These are phyloP conservation scores for Xerocomellus chrysenteron DNA, from an alignment of 768 basidiomycete species.

Conservation along the genomic window DNA sequence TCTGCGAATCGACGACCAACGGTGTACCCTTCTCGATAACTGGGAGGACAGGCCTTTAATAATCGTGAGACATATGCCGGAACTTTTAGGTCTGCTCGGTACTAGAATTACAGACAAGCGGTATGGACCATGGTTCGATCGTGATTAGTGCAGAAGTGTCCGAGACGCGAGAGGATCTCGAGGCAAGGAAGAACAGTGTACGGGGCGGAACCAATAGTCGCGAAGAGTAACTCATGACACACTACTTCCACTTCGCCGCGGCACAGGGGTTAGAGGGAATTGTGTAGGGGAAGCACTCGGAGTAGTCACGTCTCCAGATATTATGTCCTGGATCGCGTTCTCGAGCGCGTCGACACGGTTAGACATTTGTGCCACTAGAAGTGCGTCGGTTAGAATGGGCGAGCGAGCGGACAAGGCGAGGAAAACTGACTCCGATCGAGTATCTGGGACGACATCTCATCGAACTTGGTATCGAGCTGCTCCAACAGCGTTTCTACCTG, in stretches of 20 bases:
- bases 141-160: slow-evolving; percentile 19
- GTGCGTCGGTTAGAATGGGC: slow-evolving; percentile 8
- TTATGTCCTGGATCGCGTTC: slow-evolving; percentile 88
- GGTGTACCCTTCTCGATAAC: neutral
- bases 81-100: neutral
- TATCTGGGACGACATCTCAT: slow-evolving; percentile 90
- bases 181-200: slow-evolving; percentile 12
- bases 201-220: slow-evolving; percentile 10
- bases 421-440: slow-evolving; percentile 70
- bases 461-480: slow-evolving; percentile 87
- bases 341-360: slow-evolving; percentile 87
- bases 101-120: slow-evolving; percentile 17
- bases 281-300: slow-evolving; percentile 60
- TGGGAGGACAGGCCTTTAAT: neutral
- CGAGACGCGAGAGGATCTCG: slow-evolving; percentile 5
- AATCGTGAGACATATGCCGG: neutral
- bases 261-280: slow-evolving; percentile 28
- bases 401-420: slow-evolving; percentile 1
- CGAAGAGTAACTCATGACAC: slow-evolving; percentile 13
- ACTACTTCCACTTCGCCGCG: slow-evolving; percentile 45
- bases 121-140: slow-evolving; percentile 12
- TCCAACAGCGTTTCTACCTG: slow-evolving; percentile 88
- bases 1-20: neutral
- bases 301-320: slow-evolving; percentile 62
- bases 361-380: slow-evolving; percentile 89